phyloP scores from a whole-genome alignment of 2,329 filamentous ascomycete species.

The Cadophora gregata region DNA sequence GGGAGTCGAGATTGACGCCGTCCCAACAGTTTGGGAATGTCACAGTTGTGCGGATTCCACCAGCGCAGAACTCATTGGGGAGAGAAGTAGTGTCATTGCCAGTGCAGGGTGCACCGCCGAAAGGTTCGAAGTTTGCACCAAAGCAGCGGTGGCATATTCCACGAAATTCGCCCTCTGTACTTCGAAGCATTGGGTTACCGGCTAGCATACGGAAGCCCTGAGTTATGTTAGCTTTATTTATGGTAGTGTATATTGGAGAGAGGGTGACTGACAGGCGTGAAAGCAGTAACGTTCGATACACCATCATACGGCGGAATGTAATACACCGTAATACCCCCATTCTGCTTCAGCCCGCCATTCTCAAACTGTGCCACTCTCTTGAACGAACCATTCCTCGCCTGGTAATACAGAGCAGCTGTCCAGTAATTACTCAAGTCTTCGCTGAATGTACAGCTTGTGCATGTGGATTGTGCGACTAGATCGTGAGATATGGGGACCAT shows the following conservation, averaged over 20 bases:
- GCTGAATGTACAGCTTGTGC: constrained; percentile 45
- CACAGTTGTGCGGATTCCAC: constrained; percentile 58
- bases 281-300: constrained; percentile 49
- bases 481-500: constrained; percentile 44
- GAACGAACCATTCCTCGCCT: constrained; percentile 42
- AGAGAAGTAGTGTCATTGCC: constrained; percentile 54
- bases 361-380: constrained; percentile 37
- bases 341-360: constrained; percentile 38
- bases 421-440: constrained; percentile 47
- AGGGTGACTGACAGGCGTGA: constrained; percentile 41
- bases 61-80: constrained; percentile 58
- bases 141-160: constrained; percentile 64
- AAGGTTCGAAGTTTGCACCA: constrained; percentile 43
- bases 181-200: constrained; percentile 48
- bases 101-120: constrained; percentile 42
- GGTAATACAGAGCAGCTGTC: constrained; percentile 43
- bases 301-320: constrained; percentile 45
- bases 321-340: constrained; percentile 49
- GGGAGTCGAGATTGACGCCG: constrained; percentile 59
- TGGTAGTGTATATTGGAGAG: neutral
- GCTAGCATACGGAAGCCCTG: constrained; percentile 54
- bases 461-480: constrained; percentile 40
- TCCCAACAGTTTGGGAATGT: constrained; percentile 69
- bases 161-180: constrained; percentile 48
- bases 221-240: neutral